Base-by-base conservation (phyloP, 2,329 filamentous ascomycete genomes). In the Atkinsonella hypoxylon region DNA sequence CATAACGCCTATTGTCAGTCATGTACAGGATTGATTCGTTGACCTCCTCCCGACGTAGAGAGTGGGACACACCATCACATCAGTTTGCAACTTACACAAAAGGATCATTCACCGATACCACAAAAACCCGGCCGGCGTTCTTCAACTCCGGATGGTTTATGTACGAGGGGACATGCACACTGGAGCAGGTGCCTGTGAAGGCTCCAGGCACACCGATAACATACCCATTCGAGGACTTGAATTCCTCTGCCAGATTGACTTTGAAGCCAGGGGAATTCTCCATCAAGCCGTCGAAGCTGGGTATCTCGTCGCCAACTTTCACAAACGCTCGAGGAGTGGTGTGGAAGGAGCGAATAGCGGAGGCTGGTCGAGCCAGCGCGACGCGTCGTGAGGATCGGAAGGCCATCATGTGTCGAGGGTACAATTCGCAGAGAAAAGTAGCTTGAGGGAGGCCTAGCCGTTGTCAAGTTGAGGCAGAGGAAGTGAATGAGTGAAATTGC, bases 211-310 rank as follows among this genome's bases (percentile, higher is more conserved):
- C 86, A 55, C 89, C 89, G 58, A 97, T 78, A 64, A 97, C 84
- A 60, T 96, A 70, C 52, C 87, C 89, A 63, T 88, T 86, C 56
- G 79, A 82, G 55, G 75, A 75, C 54, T 67, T 64, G 56, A 94
- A 77, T 72, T 94, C 88, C 56, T 85, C 78, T 59, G 86, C 81
- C 53, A 97, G 77, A 70, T 88, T 91, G 67, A 97, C 82, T 70
- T 90, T 93, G 77, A 89, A 94, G 54, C 87, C 89, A 1, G 91
- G 91, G n/a, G 85, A 89, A 69, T 79, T 78, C 71, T 97, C 87
- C 56, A 83, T 83, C 59, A 95, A 78, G 47, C 87, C 82, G 56
- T 89, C 81, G 52, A 91, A 70, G 67, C 82, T 71, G 43, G 91
- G 93, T 50, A 97, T 75, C 58, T 76, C 70, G 67, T 96, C 89